Evolutionary conservation across 495 filamentous ascomycete genomes (phyloP), one percentile per base, ranked within the genome.

Genomic region (Trypethelium eluteriae): DNA sequence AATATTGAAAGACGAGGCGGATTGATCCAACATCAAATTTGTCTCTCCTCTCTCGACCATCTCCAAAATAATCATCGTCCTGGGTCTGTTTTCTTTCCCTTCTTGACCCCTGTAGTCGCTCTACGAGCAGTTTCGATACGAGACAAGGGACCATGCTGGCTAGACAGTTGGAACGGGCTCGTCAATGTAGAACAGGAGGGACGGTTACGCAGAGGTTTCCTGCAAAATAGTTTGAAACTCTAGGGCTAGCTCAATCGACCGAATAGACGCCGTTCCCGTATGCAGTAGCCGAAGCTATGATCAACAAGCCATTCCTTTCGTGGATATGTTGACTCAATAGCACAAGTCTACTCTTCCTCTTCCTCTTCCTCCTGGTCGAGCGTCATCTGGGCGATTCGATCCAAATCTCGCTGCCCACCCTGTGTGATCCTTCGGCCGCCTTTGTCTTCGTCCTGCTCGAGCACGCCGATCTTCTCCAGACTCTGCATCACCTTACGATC

Each of bases 381-480:
- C 38, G 86, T 88, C 64, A 86, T 90, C 80, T 88, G 85, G 65
- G 88, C 88, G 67, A 91, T 91, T 73, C 94, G 93, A 84, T 97
- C 94, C 82, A 98, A 84, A 92, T 98, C 94, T 79, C 94, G 90
- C 85, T 97, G 94, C 71, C 94, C 94, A 75, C 85, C 84, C 84
- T 98, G 92, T 73, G 94, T 96, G 79, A 98, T 98, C 73, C 94
- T 85, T 73, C 94, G 89, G 72, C 94, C 94, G 82, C 94, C 94
- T 85, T 93, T 94, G 64, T 96, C 93, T 85, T 95, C 93, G 77
- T 97, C 91, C 76, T 85, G 79, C 89, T 98, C 94, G 64, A 98
- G 81, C 73, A 98, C 91, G 79, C 93, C 92, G 78, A 98, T 97
- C 88, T 96, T 96, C 90, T 97, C 93, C 61, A 98, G 87, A 64